A percentile compares a stretch with the other conserved stretches of the same genome.
Evolutionary conservation across 306 rosid species (phyloP).

Genomic region (Datisca glomerata): DNA sequence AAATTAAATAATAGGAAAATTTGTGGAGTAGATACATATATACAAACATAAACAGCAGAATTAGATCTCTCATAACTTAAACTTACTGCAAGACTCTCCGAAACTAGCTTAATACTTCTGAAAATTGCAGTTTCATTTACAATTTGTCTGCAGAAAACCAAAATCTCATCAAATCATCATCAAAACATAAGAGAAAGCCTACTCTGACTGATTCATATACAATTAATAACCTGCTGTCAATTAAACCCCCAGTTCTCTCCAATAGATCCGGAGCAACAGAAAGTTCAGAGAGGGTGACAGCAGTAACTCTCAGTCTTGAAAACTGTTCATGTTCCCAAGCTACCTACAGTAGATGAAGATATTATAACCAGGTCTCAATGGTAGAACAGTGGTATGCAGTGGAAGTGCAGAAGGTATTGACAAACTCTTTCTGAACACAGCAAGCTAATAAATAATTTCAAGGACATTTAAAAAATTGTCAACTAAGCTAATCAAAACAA

Average conservation of each 20-base stretch:
- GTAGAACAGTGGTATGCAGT: background rate
- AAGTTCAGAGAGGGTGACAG: conserved; percentile 82
- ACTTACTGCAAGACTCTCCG: conserved; percentile 93
- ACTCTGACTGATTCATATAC: too few relatives aligned
- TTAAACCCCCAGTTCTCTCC: conserved; percentile 78
- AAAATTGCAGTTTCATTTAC: conserved; percentile 53
- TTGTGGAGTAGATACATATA: too few relatives aligned
- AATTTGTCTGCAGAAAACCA: conserved; percentile 47
- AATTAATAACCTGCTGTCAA: conserved; percentile 74
- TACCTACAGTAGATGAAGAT: conserved; percentile 59
- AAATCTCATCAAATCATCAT: conserved; percentile 34
- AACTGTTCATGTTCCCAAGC: conserved; percentile 99
- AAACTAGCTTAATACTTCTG: conserved; percentile 81
- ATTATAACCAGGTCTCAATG: conserved; percentile 24
- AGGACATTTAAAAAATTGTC: too few relatives aligned
- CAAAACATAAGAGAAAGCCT: too few relatives aligned
- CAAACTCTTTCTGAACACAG: too few relatives aligned
- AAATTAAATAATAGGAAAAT: too few relatives aligned
- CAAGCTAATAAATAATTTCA: too few relatives aligned
- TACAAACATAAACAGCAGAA: background rate
- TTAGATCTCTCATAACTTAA: background rate
- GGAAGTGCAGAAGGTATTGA: too few relatives aligned
- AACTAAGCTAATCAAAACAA: too few relatives aligned
- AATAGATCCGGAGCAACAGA: conserved; percentile 73
- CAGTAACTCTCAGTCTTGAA: conserved; percentile 94